Evolutionary conservation across 2,329 filamentous ascomycete species (phyloP), one percentile per base, ranked within the genome.

Genomic region (Sporothrix pallida): DNA sequence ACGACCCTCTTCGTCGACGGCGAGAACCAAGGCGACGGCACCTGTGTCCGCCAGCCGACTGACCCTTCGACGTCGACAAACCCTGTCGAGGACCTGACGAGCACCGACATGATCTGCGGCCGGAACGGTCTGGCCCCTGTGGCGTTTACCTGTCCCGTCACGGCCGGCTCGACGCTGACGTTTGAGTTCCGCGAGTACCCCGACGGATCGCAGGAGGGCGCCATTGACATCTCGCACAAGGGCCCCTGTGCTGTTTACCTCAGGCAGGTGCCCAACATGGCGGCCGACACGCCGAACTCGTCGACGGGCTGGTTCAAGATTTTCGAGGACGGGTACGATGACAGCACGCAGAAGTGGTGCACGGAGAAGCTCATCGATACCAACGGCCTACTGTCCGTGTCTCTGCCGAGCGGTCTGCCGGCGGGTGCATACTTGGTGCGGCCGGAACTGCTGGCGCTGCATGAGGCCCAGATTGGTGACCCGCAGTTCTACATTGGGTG

Each of bases 401-500:
- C 85, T 23, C 83, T 94, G 2, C 91, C 92, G 8, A 78, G 82
- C 1, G 87, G 87, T 52, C 84, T 95, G 13, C 85, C 88, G 2
- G 83, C 86, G 0, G 91, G 92, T 1, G 87, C 90, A 80, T 94
- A 93, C 80, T 87, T 94, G n/a, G 86, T 91, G 52, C 88, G 92
- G 12, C 87, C 90, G 0, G 92, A 94, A 82, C 81, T 93, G 10
- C 83, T 94, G 37, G 89, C 91, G 1, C 86, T 94, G 52, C 92
- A 94, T 77, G 83, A 88, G 68, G 90, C 89, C 9, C 81, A 85
- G 74, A 81, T 84, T 44, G 83, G 82, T 9, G 86, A 91, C 73
- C 89, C 92, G n/a, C 91, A 94, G 80, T 92, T 92, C 82, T 94
- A 92, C 80, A 83, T 87, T 70, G 89, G 90, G 70, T 94, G 92